phyloP scores from a whole-genome alignment of 2,329 filamentous ascomycete species.

The Colletotrichum lini region DNA sequence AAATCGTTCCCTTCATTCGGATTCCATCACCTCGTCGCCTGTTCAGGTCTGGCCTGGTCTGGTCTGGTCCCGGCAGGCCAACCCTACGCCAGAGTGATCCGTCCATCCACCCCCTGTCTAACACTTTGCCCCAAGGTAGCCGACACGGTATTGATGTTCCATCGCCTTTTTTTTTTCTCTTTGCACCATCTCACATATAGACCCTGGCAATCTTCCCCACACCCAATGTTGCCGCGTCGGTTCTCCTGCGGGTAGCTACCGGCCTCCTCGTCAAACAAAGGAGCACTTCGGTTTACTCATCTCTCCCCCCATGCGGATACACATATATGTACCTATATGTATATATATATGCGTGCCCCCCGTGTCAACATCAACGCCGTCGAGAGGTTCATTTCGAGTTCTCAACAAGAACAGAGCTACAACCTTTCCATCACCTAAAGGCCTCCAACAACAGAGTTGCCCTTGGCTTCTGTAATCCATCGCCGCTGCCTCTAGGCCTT shows the following conservation, averaged over 20 bases:
- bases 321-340: neutral
- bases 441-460: neutral
- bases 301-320: slow-evolving; percentile 11
- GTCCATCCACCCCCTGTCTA: neutral
- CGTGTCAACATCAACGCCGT: slow-evolving; percentile 1
- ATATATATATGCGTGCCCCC: slow-evolving; percentile 28
- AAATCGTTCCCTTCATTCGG: neutral
- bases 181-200: slow-evolving; percentile 25
- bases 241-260: slow-evolving; percentile 30
- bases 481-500: neutral
- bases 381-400: neutral
- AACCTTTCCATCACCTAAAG: neutral
- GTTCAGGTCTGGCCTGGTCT: neutral
- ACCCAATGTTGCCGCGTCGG: slow-evolving; percentile 22
- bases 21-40: slow-evolving; percentile 9
- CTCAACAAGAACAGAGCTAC: neutral
- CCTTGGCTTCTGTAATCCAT: neutral
- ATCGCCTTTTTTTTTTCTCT: slow-evolving; percentile 16
- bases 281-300: slow-evolving; percentile 22
- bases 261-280: slow-evolving; percentile 5
- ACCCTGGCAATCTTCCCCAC: slow-evolving; percentile 36
- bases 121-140: slow-evolving; percentile 18
- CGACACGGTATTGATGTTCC: slow-evolving; percentile 40
- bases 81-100: slow-evolving; percentile 2
- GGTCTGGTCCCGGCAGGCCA: slow-evolving; percentile 16